Evolutionary conservation across 2,329 filamentous ascomycete species (phyloP).

Genomic region (Penicillium decumbens): DNA sequence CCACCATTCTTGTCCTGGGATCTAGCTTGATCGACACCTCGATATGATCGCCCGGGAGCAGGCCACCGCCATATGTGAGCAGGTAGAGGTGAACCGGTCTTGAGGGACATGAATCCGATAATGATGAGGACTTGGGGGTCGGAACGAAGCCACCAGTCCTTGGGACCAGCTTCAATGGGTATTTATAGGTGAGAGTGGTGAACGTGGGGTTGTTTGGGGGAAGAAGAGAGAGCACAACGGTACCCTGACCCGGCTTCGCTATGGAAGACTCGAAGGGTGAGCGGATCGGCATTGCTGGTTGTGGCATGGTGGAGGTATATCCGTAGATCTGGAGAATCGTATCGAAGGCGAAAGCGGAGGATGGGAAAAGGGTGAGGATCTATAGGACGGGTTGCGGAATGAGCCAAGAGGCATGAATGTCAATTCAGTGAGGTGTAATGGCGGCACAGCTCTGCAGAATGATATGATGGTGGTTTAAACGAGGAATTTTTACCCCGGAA

Average conservation of each 20-base stretch:
- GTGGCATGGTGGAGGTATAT: constrained; percentile 16
- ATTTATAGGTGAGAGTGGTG: constrained; percentile 76
- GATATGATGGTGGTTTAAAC: constrained; percentile 7
- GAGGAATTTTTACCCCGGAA: constrained; percentile 17
- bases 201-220: constrained; percentile 69
- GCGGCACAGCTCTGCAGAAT: constrained; percentile 12
- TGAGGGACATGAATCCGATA: constrained; percentile 29
- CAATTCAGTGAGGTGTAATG: constrained; percentile 8
- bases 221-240: constrained; percentile 66
- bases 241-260: constrained; percentile 71
- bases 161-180: constrained; percentile 88
- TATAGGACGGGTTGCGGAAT: constrained; percentile 9
- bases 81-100: constrained; percentile 75
- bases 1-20: constrained; percentile 60
- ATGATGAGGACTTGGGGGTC: constrained; percentile 35
- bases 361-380: constrained; percentile 1
- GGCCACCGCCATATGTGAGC: constrained; percentile 87
- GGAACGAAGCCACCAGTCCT: constrained; percentile 63
- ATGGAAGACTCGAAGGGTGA: constrained; percentile 75
- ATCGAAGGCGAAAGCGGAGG: background rate
- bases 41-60: constrained; percentile 82
- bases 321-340: background rate
- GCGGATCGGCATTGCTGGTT: constrained; percentile 34
- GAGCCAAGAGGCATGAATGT: constrained; percentile 12
- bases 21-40: constrained; percentile 65